Evolutionary conservation across 257 asterid species (phyloP).

Genomic region (Scutellaria baicalensis): DNA sequence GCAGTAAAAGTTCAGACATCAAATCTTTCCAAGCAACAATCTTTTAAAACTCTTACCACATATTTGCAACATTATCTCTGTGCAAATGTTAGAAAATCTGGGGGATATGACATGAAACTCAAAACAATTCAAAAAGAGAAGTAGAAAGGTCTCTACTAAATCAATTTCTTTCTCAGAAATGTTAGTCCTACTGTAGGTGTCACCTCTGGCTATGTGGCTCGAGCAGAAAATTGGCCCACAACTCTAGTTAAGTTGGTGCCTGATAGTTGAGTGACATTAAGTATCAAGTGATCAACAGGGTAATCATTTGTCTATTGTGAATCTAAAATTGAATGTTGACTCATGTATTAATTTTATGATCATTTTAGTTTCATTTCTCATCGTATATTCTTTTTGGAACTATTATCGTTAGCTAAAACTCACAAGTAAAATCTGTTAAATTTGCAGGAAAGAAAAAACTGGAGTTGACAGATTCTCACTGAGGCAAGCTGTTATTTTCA

Average conservation of each 20-base stretch:
- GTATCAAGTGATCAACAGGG: neutral
- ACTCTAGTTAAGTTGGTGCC: neutral
- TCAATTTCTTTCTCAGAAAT: neutral
- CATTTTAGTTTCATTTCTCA: neutral
- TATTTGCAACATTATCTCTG: neutral
- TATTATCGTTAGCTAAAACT: neutral
- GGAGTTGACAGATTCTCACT: conserved; percentile 92
- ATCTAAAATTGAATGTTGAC: neutral
- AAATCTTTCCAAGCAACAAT: neutral
- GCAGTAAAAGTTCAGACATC: neutral
- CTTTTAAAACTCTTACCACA: neutral
- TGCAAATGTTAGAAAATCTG: neutral
- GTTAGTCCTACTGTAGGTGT: neutral
- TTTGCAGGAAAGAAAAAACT: conserved; percentile 71
- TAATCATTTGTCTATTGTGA: conserved; percentile 7
- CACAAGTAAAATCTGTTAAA: neutral
- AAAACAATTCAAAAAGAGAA: neutral
- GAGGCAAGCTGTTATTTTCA: conserved; percentile 83
- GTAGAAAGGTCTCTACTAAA: neutral
- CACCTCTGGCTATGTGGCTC: neutral
- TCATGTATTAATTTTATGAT: neutral
- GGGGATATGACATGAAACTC: neutral
- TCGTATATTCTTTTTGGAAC: neutral
- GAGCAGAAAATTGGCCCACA: neutral
- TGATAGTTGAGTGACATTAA: neutral